Evolutionary conservation across 73 alveolate species (phyloP).

Genomic region (Paramecium octaurelia): DNA sequence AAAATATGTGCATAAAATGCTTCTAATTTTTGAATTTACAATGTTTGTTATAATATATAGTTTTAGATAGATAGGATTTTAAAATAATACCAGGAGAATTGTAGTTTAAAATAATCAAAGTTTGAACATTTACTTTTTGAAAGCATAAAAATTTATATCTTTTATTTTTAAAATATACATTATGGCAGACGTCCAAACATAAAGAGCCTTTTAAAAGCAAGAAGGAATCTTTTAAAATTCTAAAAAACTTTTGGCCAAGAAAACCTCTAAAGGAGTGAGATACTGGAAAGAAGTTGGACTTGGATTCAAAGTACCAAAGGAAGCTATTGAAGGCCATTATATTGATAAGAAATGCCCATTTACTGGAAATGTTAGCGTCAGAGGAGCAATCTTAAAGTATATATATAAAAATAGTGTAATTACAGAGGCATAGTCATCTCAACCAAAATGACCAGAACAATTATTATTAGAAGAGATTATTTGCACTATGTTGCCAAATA

Average conservation of each 20-base stretch:
- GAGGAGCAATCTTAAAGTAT: slow-evolving; percentile 92
- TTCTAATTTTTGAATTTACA: not conserved
- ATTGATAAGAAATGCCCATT: slow-evolving; percentile 99
- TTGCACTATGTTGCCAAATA: slow-evolving; percentile 96
- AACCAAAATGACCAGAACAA: slow-evolving; percentile 97
- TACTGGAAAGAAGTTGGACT: slow-evolving; percentile 97
- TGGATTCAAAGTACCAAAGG: slow-evolving; percentile 96
- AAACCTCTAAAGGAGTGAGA: slow-evolving; percentile 89
- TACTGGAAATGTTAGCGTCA: slow-evolving; percentile 92
- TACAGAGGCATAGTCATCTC: slow-evolving; percentile 94
- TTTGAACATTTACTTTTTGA: not conserved
- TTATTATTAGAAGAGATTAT: slow-evolving; percentile 97
- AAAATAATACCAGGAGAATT: not conserved
- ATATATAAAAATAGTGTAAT: not conserved
- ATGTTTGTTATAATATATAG: not conserved
- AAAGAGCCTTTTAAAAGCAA: slow-evolving; percentile 90
- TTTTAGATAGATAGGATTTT: not conserved
- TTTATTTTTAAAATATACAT: not conserved
- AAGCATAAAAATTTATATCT: slow-evolving; percentile 39
- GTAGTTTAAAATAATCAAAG: not conserved
- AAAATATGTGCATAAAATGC: not conserved
- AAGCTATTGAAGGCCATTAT: slow-evolving; percentile 90
- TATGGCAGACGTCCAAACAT: slow-evolving; percentile 69
- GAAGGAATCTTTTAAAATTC: slow-evolving; percentile 84
- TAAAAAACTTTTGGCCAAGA: slow-evolving; percentile 81